phyloP scores from a whole-genome alignment of 2,329 filamentous ascomycete genomes.

The Diplodia intermedia region DNA sequence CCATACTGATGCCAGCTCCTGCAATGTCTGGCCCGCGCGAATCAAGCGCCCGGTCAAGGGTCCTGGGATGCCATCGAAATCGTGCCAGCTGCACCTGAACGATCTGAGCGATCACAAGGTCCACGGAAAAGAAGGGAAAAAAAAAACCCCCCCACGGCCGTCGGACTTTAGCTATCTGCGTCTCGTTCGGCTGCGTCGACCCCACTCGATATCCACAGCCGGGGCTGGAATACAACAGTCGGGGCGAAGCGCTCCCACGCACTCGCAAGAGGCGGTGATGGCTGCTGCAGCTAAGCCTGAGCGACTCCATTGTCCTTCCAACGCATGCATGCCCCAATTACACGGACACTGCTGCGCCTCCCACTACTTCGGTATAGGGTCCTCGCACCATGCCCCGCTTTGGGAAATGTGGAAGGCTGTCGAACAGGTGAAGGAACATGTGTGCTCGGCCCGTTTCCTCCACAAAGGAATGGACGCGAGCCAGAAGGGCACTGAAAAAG shows the following conservation, averaged over 20 bases:
- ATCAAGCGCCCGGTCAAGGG: neutral
- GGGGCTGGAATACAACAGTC: neutral
- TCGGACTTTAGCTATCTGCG: slow-evolving; percentile 3
- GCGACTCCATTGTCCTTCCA: neutral
- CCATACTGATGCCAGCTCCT: slow-evolving; percentile 6
- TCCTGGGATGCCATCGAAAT: slow-evolving; percentile 25
- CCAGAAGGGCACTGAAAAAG: slow-evolving; percentile 11
- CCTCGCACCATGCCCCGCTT: neutral
- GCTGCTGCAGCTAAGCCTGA: neutral
- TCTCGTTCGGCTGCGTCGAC: slow-evolving; percentile 6
- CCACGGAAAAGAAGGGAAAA: slow-evolving; percentile 17
- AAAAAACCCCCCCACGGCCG: neutral
- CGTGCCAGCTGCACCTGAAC: slow-evolving; percentile 22
- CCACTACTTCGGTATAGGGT: slow-evolving; percentile 19
- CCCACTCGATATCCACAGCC: slow-evolving; percentile 17
- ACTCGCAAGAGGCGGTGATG: slow-evolving; percentile 25
- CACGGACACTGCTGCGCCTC: slow-evolving; percentile 7
- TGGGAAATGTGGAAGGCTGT: slow-evolving; percentile 9
- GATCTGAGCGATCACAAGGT: slow-evolving; percentile 22
- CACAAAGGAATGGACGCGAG: slow-evolving; percentile 1
- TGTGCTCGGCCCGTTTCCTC: slow-evolving; percentile 19
- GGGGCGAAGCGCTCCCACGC: neutral
- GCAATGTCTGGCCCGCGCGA: neutral
- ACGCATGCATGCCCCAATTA: slow-evolving; percentile 12
- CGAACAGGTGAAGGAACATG: slow-evolving; percentile 14